Evolutionary conservation across 2,329 filamentous ascomycete genomes (phyloP).

Genomic region (Huntiella bhutanensis): DNA sequence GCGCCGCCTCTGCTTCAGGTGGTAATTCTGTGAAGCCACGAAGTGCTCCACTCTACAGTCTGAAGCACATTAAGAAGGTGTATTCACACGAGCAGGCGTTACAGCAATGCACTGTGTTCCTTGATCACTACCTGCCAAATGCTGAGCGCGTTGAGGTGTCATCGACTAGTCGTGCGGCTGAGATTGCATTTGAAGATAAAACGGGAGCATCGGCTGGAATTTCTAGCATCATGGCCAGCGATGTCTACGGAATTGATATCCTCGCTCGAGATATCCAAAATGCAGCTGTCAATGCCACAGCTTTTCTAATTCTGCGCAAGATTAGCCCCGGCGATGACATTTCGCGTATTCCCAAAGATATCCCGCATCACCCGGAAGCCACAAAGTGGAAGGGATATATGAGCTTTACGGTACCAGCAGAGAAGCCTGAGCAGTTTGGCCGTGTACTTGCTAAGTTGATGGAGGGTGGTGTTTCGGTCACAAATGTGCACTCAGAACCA

Average conservation of each 20-base stretch:
- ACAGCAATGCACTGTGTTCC: conserved; percentile 69
- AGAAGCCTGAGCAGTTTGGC: conserved; percentile 5
- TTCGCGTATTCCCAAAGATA: conserved; percentile 7
- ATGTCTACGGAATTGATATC: conserved; percentile 46
- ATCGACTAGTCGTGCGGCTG: conserved; percentile 70
- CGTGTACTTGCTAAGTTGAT: conserved; percentile 3
- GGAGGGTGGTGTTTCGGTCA: conserved; percentile 1
- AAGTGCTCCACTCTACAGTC: conserved; percentile 27
- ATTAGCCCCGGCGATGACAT: conserved; percentile 13
- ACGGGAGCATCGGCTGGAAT: conserved; percentile 55
- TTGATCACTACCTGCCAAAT: conserved; percentile 48
- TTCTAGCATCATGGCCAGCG: conserved; percentile 54
- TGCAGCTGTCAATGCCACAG: conserved; percentile 53
- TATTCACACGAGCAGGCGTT: conserved; percentile 94
- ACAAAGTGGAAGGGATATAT: conserved; percentile 8
- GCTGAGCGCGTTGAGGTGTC: conserved; percentile 68
- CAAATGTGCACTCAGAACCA: conserved; percentile 9
- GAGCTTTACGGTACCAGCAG: conserved; percentile 4
- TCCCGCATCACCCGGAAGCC: conserved; percentile 2
- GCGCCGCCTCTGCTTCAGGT: conserved; percentile 21
- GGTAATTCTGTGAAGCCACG: conserved; percentile 23
- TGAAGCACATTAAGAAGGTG: conserved; percentile 50
- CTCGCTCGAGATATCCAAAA: conserved; percentile 57
- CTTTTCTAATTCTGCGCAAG: conserved; percentile 50
- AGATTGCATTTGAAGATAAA: conserved; percentile 45